Percentiles rank a stretch among this genome's conserved stretches.
Conservation (phyloP, 495 filamentous ascomycete species). For the Cenococcum geophilum region DNA sequence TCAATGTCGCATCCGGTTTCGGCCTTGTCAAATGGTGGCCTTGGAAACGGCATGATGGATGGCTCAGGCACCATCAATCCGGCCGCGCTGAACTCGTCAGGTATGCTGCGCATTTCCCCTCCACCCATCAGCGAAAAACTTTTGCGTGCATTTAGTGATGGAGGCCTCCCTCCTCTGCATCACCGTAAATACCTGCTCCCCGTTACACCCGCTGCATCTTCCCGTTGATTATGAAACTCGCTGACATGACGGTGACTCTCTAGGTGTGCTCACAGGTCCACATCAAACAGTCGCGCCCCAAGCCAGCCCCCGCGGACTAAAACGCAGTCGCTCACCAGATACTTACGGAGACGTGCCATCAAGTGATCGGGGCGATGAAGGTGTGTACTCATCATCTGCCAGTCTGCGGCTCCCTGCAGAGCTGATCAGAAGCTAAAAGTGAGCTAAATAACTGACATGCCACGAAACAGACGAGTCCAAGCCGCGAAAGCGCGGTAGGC, state of each 20-base stretch:
- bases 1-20: slow-evolving; percentile 22
- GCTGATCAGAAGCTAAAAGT: neutral
- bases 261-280: slow-evolving; percentile 28
- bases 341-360: slow-evolving; percentile 57
- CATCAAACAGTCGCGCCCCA: slow-evolving; percentile 45
- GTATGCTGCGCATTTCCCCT: slow-evolving; percentile 40
- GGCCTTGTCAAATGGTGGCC: slow-evolving; percentile 34
- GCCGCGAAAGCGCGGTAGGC: slow-evolving; percentile 79
- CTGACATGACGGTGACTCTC: slow-evolving; percentile 16
- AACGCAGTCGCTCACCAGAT: slow-evolving; percentile 90
- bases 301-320: slow-evolving; percentile 67
- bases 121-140: neutral
- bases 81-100: slow-evolving; percentile 59
- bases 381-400: slow-evolving; percentile 17
- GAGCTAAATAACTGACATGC: slow-evolving; percentile 5
- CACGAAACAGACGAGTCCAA: slow-evolving; percentile 56
- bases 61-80: slow-evolving; percentile 76
- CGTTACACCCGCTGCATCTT: slow-evolving; percentile 30
- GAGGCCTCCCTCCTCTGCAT: neutral
- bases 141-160: neutral
- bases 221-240: slow-evolving; percentile 10
- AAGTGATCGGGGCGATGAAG: slow-evolving; percentile 51
- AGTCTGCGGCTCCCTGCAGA: slow-evolving; percentile 9
- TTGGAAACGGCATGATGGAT: slow-evolving; percentile 60
- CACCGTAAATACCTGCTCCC: slow-evolving; percentile 21